Conservation (phyloP, 1,139 yeast genomes). For the Diutina siamensis region DNA sequence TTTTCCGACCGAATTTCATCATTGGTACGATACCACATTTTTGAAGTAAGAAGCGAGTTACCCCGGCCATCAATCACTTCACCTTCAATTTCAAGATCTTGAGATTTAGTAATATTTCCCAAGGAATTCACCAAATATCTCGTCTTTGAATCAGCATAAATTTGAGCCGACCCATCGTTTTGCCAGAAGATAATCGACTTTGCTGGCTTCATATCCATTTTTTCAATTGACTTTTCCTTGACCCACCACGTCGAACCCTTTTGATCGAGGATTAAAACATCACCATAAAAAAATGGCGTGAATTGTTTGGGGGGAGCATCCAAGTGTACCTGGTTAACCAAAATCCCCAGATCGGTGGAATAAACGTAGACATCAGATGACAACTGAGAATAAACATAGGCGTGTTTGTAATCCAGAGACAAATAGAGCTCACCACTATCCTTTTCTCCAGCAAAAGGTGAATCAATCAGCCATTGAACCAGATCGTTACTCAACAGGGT, state of each 20-base stretch:
- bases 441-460: not conserved
- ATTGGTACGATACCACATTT: not conserved
- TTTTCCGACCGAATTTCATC: not conserved
- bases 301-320: not conserved
- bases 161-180: not conserved
- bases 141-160: not conserved
- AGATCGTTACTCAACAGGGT: not conserved
- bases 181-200: not conserved
- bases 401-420: not conserved
- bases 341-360: not conserved
- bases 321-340: not conserved
- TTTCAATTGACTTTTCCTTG: not conserved
- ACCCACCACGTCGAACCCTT: not conserved
- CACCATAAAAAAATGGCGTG: not conserved
- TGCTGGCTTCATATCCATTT: not conserved
- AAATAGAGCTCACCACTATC: not conserved
- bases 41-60: not conserved
- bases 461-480: not conserved
- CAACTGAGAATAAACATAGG: not conserved
- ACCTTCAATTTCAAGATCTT: not conserved
- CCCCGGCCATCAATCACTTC: conserved; percentile 1
- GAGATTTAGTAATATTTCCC: not conserved
- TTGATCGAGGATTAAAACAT: not conserved
- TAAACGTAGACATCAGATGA: not conserved
- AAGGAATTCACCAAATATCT: not conserved